Conservation (phyloP, 225 moss, liverwort and hornwort species). For the Bryum argenteum region DNA sequence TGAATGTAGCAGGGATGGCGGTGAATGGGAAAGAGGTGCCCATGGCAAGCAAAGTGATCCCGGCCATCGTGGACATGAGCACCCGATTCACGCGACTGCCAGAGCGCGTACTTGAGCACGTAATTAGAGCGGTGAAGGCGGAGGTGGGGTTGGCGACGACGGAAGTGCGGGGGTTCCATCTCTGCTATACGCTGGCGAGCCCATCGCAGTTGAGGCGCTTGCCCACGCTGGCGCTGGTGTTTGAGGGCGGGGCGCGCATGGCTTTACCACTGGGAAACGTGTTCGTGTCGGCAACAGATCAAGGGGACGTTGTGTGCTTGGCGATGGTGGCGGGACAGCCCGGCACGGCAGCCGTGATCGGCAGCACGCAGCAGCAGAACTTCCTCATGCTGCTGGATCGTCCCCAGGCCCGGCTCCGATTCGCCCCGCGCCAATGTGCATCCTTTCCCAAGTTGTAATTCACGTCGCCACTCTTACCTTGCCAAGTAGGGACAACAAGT, state of each 20-base stretch:
- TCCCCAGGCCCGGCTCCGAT: conserved; percentile 20
- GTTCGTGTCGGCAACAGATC: conserved; percentile 34
- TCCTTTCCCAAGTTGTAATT: conserved; percentile 20
- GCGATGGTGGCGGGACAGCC: conserved; percentile 29
- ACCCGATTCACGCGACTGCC: conserved; percentile 38
- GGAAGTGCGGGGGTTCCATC: conserved; percentile 26
- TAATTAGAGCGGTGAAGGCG: conserved; percentile 27
- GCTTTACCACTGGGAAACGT: conserved; percentile 35
- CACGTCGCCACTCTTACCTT: too few species aligned
- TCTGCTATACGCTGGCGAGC: conserved; percentile 39
- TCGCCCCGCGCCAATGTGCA: conserved; percentile 38
- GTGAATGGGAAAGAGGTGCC: conserved; percentile 23
- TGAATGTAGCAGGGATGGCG: conserved; percentile 27
- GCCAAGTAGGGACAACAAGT: too few species aligned
- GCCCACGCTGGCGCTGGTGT: conserved; percentile 22
- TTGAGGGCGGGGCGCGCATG: conserved; percentile 16
- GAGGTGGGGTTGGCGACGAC: conserved; percentile 11
- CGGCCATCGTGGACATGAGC: conserved; percentile 40
- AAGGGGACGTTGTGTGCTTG: conserved; percentile 36
- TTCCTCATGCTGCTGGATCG: conserved; percentile 36
- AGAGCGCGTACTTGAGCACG: conserved; percentile 4
- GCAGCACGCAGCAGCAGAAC: conserved; percentile 47
- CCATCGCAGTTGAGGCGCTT: conserved; percentile 14
- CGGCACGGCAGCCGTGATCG: conserved; percentile 32
- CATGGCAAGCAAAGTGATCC: conserved; percentile 14